Evolutionary conservation across 768 basidiomycete genomes (phyloP).

Genomic region (Royoungia palumana): DNA sequence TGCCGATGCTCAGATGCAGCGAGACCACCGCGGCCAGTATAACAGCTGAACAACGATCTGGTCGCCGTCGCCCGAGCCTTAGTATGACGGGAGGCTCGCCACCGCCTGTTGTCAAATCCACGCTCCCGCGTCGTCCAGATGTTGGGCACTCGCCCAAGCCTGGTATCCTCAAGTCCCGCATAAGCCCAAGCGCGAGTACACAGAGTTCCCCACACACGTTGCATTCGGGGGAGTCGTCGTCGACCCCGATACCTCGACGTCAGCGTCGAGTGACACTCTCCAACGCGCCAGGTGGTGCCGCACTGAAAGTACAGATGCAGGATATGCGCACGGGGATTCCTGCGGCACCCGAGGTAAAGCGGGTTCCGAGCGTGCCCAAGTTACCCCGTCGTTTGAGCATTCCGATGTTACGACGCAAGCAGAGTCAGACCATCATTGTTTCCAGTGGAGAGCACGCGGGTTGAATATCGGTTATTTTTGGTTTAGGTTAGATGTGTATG

Average conservation of each 20-base stretch:
- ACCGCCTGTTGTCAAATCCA: conserved; percentile 1
- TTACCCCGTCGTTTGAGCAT: conserved; percentile 29
- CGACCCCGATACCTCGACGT: background rate
- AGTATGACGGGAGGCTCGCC: background rate
- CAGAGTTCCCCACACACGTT: conserved; percentile 2
- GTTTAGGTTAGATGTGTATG: background rate
- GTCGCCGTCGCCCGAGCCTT: conserved; percentile 15
- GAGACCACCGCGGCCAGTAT: background rate
- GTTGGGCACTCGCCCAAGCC: conserved; percentile 7
- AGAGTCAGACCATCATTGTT: conserved; percentile 10
- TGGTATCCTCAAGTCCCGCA: conserved; percentile 15
- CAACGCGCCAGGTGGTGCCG: conserved; percentile 1
- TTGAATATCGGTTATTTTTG: background rate
- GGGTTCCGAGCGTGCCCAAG: conserved; percentile 20
- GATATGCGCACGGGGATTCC: background rate
- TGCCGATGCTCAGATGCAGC: conserved; percentile 15
- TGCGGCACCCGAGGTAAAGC: conserved; percentile 6
- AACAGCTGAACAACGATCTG: background rate
- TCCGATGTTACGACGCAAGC: conserved; percentile 28
- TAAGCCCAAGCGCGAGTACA: conserved; percentile 2
- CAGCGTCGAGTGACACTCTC: conserved; percentile 24
- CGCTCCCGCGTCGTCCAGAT: conserved; percentile 4
- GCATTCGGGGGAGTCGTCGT: background rate
- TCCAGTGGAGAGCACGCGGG: background rate
- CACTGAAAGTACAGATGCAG: too few relatives aligned